Conservation (phyloP, 1,284 basidiomycete species). For the Salmacisia buchloeana region DNA sequence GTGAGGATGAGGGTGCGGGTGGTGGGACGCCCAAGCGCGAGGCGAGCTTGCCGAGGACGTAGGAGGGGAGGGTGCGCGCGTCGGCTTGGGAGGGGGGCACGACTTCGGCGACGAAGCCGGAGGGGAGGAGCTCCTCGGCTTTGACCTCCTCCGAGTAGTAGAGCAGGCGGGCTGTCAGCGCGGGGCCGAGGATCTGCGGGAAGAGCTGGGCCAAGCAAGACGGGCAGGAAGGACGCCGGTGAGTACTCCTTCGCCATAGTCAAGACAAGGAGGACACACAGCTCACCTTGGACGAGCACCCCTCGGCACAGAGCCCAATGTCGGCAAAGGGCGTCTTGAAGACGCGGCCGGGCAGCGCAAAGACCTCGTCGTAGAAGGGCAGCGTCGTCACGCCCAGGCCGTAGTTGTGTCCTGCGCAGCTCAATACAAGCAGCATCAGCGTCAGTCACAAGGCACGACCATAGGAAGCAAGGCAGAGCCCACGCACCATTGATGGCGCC, state of each 20-base stretch:
- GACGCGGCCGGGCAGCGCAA: constrained; percentile 14
- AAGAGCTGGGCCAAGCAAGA: constrained; percentile 10
- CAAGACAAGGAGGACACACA: background rate
- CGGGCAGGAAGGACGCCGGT: background rate
- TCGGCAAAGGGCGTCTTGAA: constrained; percentile 23
- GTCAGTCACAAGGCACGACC: background rate
- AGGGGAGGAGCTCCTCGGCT: constrained; percentile 16
- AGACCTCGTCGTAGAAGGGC: constrained; percentile 12
- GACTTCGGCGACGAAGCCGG: constrained; percentile 16
- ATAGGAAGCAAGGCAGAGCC: background rate
- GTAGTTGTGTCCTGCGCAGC: background rate
- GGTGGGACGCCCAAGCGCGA: background rate
- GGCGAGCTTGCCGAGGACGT: constrained; percentile 1
- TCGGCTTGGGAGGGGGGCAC: constrained; percentile 13
- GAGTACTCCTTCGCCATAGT: background rate
- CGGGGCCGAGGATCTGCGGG: constrained; percentile 18
- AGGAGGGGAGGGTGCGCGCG: constrained; percentile 3
- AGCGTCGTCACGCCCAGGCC: constrained; percentile 7
- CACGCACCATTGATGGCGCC: constrained; percentile 18
- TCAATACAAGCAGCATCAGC: background rate
- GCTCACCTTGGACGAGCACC: constrained; percentile 17
- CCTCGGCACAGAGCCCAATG: constrained; percentile 22
- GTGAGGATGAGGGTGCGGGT: background rate
- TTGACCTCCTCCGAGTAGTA: constrained; percentile 17
- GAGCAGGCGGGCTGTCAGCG: constrained; percentile 17